Percentiles rank a stretch among this genome's conserved stretches.
These are phyloP conservation scores for Gamarada debralockiae DNA, from an alignment of 495 filamentous ascomycete genomes.

Conservation along the genomic window DNA sequence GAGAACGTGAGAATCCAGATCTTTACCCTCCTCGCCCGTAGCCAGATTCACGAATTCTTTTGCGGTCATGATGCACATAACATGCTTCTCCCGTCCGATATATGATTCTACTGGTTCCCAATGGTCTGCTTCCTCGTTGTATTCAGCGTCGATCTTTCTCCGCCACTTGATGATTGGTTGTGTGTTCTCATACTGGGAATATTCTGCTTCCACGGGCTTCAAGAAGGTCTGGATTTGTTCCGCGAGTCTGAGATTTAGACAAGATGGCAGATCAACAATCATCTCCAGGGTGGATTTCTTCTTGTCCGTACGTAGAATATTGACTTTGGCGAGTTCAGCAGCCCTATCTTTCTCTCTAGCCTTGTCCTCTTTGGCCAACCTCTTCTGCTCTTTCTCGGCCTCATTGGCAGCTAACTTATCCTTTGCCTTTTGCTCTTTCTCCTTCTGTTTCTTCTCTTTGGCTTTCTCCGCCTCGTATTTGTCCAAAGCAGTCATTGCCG, in stretches of 20 bases:
- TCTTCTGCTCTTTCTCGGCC: constrained; percentile 49
- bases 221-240: constrained; percentile 51
- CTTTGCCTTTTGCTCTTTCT: constrained; percentile 30
- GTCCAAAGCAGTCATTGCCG: constrained; percentile 22
- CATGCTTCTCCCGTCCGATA: constrained; percentile 61
- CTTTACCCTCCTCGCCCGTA: constrained; percentile 37
- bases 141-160: constrained; percentile 61
- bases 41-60: constrained; percentile 65
- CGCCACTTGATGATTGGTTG: constrained; percentile 68
- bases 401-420: constrained; percentile 37
- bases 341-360: constrained; percentile 61
- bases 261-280: constrained; percentile 71
- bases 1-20: constrained; percentile 58
- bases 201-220: constrained; percentile 48
- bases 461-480: constrained; percentile 32
- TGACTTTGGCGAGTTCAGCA: constrained; percentile 67
- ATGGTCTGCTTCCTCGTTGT: constrained; percentile 54
- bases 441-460: constrained; percentile 30
- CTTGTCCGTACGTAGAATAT: constrained; percentile 72
- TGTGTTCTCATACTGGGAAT: constrained; percentile 40
- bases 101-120: constrained; percentile 62
- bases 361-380: constrained; percentile 43
- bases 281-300: constrained; percentile 76
- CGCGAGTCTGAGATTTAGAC: constrained; percentile 43
- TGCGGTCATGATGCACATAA: constrained; percentile 62